Conservation (phyloP, 139 green algal genomes). For the Chlamydomonas schloesseri region DNA sequence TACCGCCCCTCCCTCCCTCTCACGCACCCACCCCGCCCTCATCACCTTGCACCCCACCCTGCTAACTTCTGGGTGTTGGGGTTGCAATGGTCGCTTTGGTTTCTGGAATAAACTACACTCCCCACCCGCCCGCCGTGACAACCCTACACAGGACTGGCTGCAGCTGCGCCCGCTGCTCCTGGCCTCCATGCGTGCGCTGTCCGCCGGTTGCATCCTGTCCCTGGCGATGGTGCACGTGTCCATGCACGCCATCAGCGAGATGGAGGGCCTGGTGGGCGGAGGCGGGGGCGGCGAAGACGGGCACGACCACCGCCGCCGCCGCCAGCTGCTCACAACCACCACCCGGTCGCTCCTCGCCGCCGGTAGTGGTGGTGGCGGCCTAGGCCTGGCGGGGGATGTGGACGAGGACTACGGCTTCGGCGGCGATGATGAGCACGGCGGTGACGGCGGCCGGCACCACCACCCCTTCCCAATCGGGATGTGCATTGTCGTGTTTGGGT, state of each 20-base stretch:
- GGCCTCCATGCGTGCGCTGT: not conserved
- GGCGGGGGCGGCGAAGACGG: not conserved
- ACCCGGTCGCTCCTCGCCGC: too few species aligned
- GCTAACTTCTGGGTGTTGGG: too few species aligned
- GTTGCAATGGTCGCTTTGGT: too few species aligned
- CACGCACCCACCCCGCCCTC: not conserved
- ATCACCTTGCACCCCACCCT: not conserved
- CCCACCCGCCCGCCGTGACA: too few species aligned
- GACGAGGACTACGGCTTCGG: not conserved
- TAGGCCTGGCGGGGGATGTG: too few species aligned
- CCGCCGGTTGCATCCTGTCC: conserved; percentile 36
- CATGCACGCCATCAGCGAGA: conserved; percentile 3
- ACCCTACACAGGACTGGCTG: not conserved
- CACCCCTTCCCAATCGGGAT: conserved; percentile 9
- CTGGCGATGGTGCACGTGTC: conserved; percentile 57
- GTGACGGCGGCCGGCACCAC: not conserved
- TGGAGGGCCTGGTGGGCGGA: not conserved
- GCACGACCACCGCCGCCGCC: not conserved
- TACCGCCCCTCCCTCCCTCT: not conserved
- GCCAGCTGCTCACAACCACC: not conserved
- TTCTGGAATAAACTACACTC: too few species aligned
- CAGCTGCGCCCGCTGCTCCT: not conserved
- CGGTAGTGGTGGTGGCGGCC: too few species aligned
- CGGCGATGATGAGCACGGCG: not conserved
- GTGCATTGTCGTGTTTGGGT: not conserved